Percentiles rank a stretch among this genome's conserved stretches.
phyloP scores from a whole-genome alignment of 352 stramenopile species.

The Hyaloperonospora brassicae region DNA sequence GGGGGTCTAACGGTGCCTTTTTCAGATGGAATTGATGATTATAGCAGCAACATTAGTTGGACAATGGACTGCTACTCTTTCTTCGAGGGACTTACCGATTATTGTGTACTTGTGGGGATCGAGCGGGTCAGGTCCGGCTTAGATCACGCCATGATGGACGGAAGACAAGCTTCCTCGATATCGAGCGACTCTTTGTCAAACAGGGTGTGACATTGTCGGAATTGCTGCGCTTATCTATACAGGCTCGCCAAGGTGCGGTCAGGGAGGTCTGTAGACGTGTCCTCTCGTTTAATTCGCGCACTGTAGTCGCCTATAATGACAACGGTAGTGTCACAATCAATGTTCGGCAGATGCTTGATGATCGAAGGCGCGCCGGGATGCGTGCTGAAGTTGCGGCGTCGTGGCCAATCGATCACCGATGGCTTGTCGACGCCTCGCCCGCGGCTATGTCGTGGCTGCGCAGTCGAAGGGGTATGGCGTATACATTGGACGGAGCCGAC shows the following conservation, averaged over 20 bases:
- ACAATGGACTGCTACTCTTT: not conserved
- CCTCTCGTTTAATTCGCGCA: no score
- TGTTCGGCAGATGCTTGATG: not conserved
- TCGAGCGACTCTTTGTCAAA: not conserved
- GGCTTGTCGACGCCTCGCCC: not conserved
- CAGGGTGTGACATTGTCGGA: not conserved
- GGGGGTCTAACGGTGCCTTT: not conserved
- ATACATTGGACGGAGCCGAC: not conserved
- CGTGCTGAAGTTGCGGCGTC: no score
- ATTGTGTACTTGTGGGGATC: no score
- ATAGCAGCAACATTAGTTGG: not conserved
- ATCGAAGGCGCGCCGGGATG: no score
- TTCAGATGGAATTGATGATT: not conserved
- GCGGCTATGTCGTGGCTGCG: not conserved
- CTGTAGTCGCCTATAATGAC: not conserved
- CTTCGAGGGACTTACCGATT: not conserved
- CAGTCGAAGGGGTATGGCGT: not conserved
- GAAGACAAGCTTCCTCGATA: no score
- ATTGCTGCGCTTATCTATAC: no score
- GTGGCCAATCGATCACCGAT: no score
- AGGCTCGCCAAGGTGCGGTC: no score
- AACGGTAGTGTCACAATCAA: not conserved
- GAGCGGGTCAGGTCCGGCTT: no score
- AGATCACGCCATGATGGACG: conserved; percentile 1
- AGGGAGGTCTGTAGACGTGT: not conserved